Evolutionary conservation across 1,284 basidiomycete genomes (phyloP).

Genomic region (Ganoderma lucidum): DNA sequence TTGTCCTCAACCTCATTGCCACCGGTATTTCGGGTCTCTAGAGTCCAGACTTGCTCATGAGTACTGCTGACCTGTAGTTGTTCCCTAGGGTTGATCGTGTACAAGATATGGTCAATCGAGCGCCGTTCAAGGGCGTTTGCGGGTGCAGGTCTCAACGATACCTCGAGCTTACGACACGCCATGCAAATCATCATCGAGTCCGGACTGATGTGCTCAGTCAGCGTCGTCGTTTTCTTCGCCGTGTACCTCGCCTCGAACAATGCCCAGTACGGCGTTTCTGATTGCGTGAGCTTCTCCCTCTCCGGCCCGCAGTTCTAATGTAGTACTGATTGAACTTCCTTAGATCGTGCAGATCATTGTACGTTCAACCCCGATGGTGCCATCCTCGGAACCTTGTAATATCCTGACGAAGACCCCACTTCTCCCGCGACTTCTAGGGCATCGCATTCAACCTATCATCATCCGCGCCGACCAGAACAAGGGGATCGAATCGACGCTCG

Average conservation of each 20-base stretch:
- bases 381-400: background rate
- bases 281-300: conserved; percentile 5
- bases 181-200: conserved; percentile 22
- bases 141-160: background rate
- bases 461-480: conserved; percentile 10
- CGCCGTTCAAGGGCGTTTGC: background rate
- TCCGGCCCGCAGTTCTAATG: background rate
- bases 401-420: background rate
- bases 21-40: conserved; percentile 38
- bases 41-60: background rate
- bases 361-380: background rate
- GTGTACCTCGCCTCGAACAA: conserved; percentile 13
- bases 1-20: conserved; percentile 46
- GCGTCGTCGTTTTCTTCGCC: conserved; percentile 10
- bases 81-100: background rate
- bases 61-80: background rate
- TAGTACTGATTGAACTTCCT: no score
- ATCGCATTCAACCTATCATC: conserved; percentile 17
- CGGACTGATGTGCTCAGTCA: conserved; percentile 18
- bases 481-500: background rate
- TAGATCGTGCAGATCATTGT: conserved; percentile 17
- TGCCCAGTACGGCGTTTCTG: conserved; percentile 13
- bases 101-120: conserved; percentile 5
- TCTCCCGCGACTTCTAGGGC: background rate
- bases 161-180: background rate